Base-by-base conservation (phyloP, 306 rosid genomes). In the Prunus padus region DNA sequence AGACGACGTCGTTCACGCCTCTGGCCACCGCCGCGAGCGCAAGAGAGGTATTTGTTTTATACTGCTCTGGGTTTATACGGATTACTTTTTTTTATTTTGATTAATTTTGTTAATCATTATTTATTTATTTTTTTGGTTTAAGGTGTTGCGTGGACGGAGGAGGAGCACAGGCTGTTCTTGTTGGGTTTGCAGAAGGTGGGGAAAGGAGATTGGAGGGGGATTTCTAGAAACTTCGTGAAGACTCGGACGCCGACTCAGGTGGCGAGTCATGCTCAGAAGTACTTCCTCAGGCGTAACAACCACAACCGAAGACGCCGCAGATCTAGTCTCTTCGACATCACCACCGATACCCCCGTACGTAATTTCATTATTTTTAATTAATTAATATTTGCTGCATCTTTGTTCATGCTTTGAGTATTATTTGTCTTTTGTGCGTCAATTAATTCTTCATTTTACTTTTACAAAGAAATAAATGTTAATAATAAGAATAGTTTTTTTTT, bases 161-260 rank as follows among this genome's bases (percentile, higher is more conserved):
- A 93, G 73, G 98, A 93, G 66, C 98, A 93, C 65, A 80, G 76
- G 81, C 62, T 88, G 26, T 93, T 93, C 84, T 73, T 93, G 70
- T 25, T 88, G 86, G 98, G 98, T 22, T 82, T 93, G 67, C 89
- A 88, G 47, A 84, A 84, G 61, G 94, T 93, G 0, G 98, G 98
- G 11, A 93, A 90, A 71, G 98, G 98, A 65, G 98, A 93, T 67
- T 93, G 98, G 98, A 87, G 98, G 77, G 98, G 98, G 59, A 93
- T 93, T 79, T 93, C 98, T 15, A 83, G 96, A 82, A 91, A 91
- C 87, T 91, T 87, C 73, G 97, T 93, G 33, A 93, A 89, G 81
- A 93, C 98, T 57, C 85, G 97, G 0, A 93, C 98, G 10, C 96
- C 98, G 16, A 93, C 97, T 67, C 97, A 93, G 84, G 98, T 91